phyloP scores from a whole-genome alignment of 345 rosid species.

The Citrus hindsii region DNA sequence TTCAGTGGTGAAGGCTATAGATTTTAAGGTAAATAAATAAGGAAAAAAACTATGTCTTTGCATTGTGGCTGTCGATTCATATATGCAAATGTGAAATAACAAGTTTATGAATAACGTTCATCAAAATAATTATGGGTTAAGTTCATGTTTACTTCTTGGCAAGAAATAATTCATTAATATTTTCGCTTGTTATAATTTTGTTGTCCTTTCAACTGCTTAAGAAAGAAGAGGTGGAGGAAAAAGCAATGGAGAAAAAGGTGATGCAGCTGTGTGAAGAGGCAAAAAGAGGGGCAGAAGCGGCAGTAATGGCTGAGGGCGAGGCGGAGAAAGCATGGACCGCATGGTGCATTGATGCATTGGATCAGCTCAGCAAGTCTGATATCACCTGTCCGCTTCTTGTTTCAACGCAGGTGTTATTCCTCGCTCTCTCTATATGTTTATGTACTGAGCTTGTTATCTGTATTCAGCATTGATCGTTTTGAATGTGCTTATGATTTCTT shows the following conservation, averaged over 20 bases:
- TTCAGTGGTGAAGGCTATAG: too few relatives aligned
- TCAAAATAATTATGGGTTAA: too few relatives aligned
- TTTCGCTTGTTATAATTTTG: not conserved
- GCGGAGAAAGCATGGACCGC: slow-evolving; percentile 20
- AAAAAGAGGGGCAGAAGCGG: slow-evolving; percentile 42
- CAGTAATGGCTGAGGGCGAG: slow-evolving; percentile 17
- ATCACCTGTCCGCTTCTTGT: slow-evolving; percentile 32
- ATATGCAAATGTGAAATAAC: not conserved
- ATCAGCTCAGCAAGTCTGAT: slow-evolving; percentile 32
- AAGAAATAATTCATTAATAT: not conserved
- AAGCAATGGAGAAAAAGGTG: slow-evolving; percentile 34
- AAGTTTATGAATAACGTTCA: not conserved
- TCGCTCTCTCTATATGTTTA: not conserved
- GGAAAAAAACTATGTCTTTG: too few relatives aligned
- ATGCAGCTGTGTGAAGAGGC: slow-evolving; percentile 17
- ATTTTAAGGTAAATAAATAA: too few relatives aligned
- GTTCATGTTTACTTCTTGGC: not conserved
- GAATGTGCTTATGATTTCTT: not conserved
- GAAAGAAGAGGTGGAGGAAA: not conserved
- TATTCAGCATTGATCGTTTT: too few relatives aligned
- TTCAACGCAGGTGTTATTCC: slow-evolving; percentile 34
- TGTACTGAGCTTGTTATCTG: too few relatives aligned
- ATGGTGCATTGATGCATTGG: slow-evolving; percentile 39
- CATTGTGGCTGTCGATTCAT: not conserved
- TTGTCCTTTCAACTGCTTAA: too few relatives aligned